phyloP scores from a whole-genome alignment of 2,329 filamentous ascomycete genomes.

The Thelonectria rubi region DNA sequence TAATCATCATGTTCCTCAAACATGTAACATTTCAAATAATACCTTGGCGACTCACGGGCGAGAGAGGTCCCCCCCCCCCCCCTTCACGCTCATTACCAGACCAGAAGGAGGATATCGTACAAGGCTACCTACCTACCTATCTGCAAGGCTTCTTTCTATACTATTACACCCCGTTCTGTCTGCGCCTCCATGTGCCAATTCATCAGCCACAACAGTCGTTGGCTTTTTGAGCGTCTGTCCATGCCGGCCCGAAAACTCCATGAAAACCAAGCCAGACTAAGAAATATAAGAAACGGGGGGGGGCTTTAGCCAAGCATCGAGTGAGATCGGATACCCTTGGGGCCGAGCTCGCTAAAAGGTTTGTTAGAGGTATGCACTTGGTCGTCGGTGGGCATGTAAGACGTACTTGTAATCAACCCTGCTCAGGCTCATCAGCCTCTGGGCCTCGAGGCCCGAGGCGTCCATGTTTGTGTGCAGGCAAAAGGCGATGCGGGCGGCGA shows the following conservation, averaged over 20 bases:
- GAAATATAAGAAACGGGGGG: slow-evolving; percentile 27
- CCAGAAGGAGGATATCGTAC: slow-evolving; percentile 28
- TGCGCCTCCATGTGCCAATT: neutral
- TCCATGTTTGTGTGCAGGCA: slow-evolving; percentile 67
- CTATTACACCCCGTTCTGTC: slow-evolving; percentile 28
- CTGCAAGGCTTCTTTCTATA: slow-evolving; percentile 33
- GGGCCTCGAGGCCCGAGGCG: slow-evolving; percentile 59
- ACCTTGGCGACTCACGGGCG: no score
- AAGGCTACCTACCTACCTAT: slow-evolving; percentile 28
- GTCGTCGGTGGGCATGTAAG: neutral
- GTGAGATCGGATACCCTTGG: slow-evolving; percentile 63
- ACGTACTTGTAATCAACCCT: slow-evolving; percentile 70
- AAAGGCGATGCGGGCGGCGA: slow-evolving; percentile 73
- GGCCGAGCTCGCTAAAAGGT: slow-evolving; percentile 60
- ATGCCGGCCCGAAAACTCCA: slow-evolving; percentile 35
- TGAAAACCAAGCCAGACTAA: slow-evolving; percentile 19
- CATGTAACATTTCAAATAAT: no score
- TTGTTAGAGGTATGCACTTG: slow-evolving; percentile 17
- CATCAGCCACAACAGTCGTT: slow-evolving; percentile 13
- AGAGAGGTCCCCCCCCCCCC: no score
- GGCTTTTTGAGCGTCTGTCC: slow-evolving; percentile 21
- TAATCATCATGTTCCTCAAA: neutral
- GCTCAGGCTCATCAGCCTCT: slow-evolving; percentile 65
- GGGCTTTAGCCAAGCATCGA: slow-evolving; percentile 58
- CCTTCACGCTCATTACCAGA: slow-evolving; percentile 8